phyloP scores from a whole-genome alignment of 169 alveolate genomes.

The Plasmodium sp. region DNA sequence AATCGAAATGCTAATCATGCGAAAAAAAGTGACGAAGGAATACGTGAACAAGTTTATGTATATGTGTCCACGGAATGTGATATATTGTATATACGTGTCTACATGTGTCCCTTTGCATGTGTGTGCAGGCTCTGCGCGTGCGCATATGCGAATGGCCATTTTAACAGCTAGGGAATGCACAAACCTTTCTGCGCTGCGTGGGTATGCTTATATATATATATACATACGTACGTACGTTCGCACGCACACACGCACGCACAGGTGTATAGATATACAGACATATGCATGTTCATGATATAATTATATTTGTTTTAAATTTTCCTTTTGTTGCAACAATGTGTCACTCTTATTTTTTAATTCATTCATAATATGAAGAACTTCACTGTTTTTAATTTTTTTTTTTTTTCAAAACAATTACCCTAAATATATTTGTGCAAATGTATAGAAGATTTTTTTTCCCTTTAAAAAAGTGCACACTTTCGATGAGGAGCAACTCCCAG shows the following conservation, averaged over 20 bases:
- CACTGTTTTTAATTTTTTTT: conserved; percentile 23
- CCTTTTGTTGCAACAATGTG: conserved; percentile 13
- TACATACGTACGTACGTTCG: not conserved
- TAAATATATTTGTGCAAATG: conserved; percentile 27
- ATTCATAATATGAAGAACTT: conserved; percentile 40
- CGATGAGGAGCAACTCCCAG: not conserved
- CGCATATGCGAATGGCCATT: not conserved
- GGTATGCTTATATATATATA: conserved; percentile 2
- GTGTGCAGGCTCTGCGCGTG: not conserved
- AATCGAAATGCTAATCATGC: not conserved
- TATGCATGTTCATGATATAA: conserved; percentile 22
- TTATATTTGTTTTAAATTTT: conserved; percentile 38
- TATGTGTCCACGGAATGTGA: not conserved
- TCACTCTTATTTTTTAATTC: conserved; percentile 28
- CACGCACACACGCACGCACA: not conserved
- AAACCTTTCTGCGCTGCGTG: not conserved
- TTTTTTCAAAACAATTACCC: conserved; percentile 32
- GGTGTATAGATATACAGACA: conserved; percentile 3
- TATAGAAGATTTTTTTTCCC: not conserved
- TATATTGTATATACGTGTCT: not conserved
- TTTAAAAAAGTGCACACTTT: not conserved
- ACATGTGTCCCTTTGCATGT: not conserved
- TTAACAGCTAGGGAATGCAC: not conserved
- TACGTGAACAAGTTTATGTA: not conserved
- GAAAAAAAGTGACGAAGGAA: not conserved